phyloP scores from a whole-genome alignment of 306 rosid species.

The Cucumis sativus region Cucumber_9930_V3 NC_026656.2:4073001-4073500 shows the following conservation, averaged over 20 bases:
- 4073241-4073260: neutral
- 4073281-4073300: conserved; percentile 6
- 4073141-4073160: neutral
- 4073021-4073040: no score
- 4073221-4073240: neutral
- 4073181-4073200: neutral
- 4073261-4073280: neutral
- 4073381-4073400: neutral
- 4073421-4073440: neutral
- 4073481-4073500: neutral
- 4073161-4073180: neutral
- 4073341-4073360: neutral
- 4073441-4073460: no score
- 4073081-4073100: neutral
- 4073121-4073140: neutral
- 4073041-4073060: no score
- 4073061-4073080: no score
- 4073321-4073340: neutral
- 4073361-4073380: neutral
- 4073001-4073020: no score
- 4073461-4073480: no score
- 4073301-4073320: neutral
- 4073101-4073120: neutral
- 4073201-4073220: neutral
- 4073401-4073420: neutral